Conservation (phyloP, 345 rosid genomes). For the Leavenworthia alabamica region DNA sequence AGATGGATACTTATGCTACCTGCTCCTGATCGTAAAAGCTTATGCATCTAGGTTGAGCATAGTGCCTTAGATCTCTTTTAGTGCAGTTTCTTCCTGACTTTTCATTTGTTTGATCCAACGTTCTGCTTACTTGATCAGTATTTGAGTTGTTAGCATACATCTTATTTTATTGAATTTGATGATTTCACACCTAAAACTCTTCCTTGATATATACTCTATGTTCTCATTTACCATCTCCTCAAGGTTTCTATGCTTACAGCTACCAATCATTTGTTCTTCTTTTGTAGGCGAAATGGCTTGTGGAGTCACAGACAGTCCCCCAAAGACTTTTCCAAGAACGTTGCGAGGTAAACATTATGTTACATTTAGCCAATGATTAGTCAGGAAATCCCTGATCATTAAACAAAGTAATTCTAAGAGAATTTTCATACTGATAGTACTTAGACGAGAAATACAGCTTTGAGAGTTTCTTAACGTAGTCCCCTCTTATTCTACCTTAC, state of each 20-base stretch:
- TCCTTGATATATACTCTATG: background rate
- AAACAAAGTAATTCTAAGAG: background rate
- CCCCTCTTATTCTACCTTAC: background rate
- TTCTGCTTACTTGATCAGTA: background rate
- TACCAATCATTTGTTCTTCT: background rate
- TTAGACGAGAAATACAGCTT: background rate
- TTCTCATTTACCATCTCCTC: slow-evolving; percentile 2
- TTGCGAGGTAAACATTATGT: slow-evolving; percentile 51
- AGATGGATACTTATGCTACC: background rate
- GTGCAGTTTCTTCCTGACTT: background rate
- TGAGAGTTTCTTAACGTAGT: background rate
- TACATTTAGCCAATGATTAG: background rate
- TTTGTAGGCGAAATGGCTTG: slow-evolving; percentile 85
- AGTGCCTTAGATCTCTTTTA: slow-evolving; percentile 2
- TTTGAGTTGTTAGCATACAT: background rate
- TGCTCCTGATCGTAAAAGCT: background rate
- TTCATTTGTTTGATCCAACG: background rate
- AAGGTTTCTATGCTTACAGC: slow-evolving; percentile 9
- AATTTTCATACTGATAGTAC: background rate
- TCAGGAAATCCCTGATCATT: background rate
- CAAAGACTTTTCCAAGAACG: slow-evolving; percentile 93
- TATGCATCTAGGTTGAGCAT: background rate
- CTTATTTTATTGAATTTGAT: background rate
- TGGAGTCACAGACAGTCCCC: slow-evolving; percentile 78
- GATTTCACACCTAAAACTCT: background rate